Evolutionary conservation across 2,329 filamentous ascomycete genomes (phyloP), one percentile per base, ranked within the genome.

Genomic region (Cladobotryum protrusum): DNA sequence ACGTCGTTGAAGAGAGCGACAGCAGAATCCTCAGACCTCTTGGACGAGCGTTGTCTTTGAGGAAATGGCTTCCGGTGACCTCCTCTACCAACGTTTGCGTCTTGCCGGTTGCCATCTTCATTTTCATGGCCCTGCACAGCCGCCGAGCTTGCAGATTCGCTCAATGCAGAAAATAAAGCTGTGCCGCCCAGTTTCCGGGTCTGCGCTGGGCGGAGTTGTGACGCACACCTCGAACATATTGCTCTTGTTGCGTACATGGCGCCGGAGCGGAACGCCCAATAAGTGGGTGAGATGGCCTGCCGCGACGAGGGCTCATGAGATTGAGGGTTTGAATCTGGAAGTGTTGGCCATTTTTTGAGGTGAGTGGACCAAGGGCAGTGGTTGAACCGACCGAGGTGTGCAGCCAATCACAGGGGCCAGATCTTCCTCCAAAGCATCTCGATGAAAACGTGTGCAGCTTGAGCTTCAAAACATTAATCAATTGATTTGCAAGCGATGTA

Each of bases 1-100:
- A 68, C 65, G 12, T 68, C 63, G 42, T 67, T 65, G 60, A 69
- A 69, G 14, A 68, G 52, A 1, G 62, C 65, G 35, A 68, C 40
- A 20, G 65, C 61, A 4, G 61, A 51, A 8, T 62, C 61, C 34
- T 59, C 48, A 0, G 52, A 32, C 5, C 43, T 9, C 9, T 45
- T 57, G 4, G 48, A 35, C 19, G 12, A 55, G 15, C 43, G 19
- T 17, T 49, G 8, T 11, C 49, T 45, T 11, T 40, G 37, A 19
- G 24, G 17, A 19, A 43, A 37, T 5, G 11, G 14, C 44, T 50
- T 37, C 18, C 12, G 34, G n/a, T 39, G 17, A 11, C 14, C 32
- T 33, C 43, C 32, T 9, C 15, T 45, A 5, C 24, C 9, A 12
- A 15, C 3, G 7, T 6, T 40, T 19, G 24, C 18, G 43, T 17